Percentiles rank a stretch among this genome's conserved stretches.
These are phyloP conservation scores for Mucor ambiguus DNA, from an alignment of 371 early-diverging fungal genomes.

Conservation along the genomic window DNA sequence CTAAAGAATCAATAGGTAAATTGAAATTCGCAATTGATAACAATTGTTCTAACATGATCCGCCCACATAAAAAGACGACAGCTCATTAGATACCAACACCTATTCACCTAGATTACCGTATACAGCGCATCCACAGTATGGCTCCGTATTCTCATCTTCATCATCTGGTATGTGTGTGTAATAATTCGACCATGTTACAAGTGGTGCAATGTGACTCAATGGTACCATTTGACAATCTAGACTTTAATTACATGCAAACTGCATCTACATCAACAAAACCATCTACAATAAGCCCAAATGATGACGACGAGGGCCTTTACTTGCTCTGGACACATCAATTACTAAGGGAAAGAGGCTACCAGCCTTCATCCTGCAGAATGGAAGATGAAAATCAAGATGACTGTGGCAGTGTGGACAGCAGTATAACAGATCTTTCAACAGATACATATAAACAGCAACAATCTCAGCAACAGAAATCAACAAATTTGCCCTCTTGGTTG, in stretches of 20 bases:
- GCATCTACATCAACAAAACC: not conserved
- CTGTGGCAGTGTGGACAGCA: constrained; percentile 16
- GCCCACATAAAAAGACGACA: not conserved
- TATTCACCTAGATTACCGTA: not conserved
- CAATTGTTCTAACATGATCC: not conserved
- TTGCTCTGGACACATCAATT: constrained; percentile 47
- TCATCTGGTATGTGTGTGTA: not conserved
- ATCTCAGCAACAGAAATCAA: not conserved
- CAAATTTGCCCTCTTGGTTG: constrained; percentile 8
- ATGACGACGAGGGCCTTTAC: constrained; percentile 45
- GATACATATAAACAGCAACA: not conserved
- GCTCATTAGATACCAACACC: not conserved
- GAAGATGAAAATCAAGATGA: constrained; percentile 10
- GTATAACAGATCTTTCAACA: constrained; percentile 15
- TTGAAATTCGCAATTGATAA: not conserved
- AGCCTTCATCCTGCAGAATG: constrained; percentile 16
- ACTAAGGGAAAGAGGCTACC: constrained; percentile 35
- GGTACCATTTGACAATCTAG: constrained; percentile 1
- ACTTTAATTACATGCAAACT: constrained; percentile 1
- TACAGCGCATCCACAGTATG: not conserved
- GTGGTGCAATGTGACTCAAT: not conserved
- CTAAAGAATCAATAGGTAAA: constrained; percentile 6
- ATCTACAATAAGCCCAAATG: constrained; percentile 26
- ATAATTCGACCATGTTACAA: not conserved
- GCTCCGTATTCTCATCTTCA: not conserved